Evolutionary conservation across 441 rosid genomes (phyloP), one percentile per base, ranked within the genome.

Genomic region (Dalechampia spathulata): DNA sequence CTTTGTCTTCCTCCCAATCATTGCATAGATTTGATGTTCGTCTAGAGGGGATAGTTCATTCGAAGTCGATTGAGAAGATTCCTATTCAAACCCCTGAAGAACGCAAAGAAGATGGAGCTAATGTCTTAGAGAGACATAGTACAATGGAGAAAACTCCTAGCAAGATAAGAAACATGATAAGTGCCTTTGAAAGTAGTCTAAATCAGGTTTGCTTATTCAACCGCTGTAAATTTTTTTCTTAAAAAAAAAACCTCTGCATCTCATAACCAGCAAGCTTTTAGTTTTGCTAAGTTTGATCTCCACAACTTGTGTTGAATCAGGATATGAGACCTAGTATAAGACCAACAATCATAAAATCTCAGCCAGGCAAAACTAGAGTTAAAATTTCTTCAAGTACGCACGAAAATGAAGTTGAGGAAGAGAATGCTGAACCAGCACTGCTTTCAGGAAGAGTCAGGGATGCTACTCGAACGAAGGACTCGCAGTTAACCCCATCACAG

Each of bases 151-250:
- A 70, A 70, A 66, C 58, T 64, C 74, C 77, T 46, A 76, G 75
- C 76, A 83, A 69, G 70, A 87, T 92, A 61, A 73, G 78, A 74
- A 83, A 83, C 58, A 79, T 89, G 96, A 80, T 85, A 58, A 83
- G 80, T 65, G 83, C 65, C 58, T 91, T 87, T 52, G 90, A 86
- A 76, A 71, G 72, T 69, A 70, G 83, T 64, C 61, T 54, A 56
- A 60, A 75, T 78, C 84, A 85, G 96, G 99, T 86, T 70, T 22
- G 12, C 8, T 45, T 54, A 52, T 58, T 25, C 27, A 52, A 37
- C 28, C 44, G 27, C 58, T 38, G 19, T 39, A 14, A 43, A 25
- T 26, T n/a, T n/a, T n/a, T n/a, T n/a, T n/a, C n/a, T n/a, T n/a
- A n/a, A n/a, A n/a, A n/a, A 4, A 58, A 40, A 52, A 46, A 19